These are phyloP conservation scores for Mycena filopes DNA, from an alignment of 768 basidiomycete genomes.

Conservation along the genomic window DNA sequence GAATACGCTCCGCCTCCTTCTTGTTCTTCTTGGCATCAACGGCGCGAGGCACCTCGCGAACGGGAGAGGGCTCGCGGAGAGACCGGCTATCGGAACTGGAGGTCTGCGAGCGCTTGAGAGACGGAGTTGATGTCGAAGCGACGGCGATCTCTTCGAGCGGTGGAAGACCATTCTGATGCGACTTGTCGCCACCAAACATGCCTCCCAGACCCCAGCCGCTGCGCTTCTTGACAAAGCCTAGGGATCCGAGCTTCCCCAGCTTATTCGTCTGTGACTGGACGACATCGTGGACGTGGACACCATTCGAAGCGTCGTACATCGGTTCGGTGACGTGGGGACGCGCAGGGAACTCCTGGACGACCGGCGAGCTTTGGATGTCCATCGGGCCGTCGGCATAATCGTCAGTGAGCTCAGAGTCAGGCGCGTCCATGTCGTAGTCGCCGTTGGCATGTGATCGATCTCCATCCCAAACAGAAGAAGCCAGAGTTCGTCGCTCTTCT, in stretches of 20 bases:
- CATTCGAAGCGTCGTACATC: constrained; percentile 48
- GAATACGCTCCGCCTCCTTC: constrained; percentile 83
- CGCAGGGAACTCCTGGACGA: constrained; percentile 61
- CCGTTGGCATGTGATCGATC: constrained; percentile 42
- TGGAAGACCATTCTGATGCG: constrained; percentile 67
- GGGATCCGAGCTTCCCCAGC: constrained; percentile 65
- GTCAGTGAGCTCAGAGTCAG: constrained; percentile 56
- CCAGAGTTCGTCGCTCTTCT: constrained; percentile 41
- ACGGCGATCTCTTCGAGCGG: constrained; percentile 79
- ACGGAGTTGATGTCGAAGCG: constrained; percentile 64
- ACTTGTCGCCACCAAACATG: constrained; percentile 83
- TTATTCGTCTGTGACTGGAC: constrained; percentile 59
- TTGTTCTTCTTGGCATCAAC: constrained; percentile 80
- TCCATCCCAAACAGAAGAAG: constrained; percentile 37
- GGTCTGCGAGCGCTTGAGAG: constrained; percentile 83
- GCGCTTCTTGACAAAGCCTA: constrained; percentile 77
- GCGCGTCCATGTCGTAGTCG: constrained; percentile 72
- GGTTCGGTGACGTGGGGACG: constrained; percentile 54
- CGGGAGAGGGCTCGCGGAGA: constrained; percentile 64
- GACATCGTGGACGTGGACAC: constrained; percentile 42
- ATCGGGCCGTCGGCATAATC: constrained; percentile 58
- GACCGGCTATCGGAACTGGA: constrained; percentile 80
- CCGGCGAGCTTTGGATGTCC: constrained; percentile 63
- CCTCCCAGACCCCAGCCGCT: constrained; percentile 68
- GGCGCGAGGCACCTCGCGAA: constrained; percentile 48